These are phyloP conservation scores for Scutellaria minor DNA, from an alignment of 257 asterid species.

Conservation along the genomic window DNA sequence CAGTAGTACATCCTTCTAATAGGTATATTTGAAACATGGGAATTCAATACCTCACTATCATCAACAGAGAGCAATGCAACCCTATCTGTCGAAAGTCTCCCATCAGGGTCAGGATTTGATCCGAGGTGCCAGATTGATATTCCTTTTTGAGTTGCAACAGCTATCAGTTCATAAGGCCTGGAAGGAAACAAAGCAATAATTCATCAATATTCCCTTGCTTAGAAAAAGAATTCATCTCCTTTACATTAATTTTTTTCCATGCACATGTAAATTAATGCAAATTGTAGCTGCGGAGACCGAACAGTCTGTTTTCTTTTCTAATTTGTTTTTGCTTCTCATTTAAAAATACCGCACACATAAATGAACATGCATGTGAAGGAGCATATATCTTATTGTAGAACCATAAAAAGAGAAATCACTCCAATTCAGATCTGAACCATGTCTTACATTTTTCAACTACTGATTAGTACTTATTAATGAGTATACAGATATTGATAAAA, in stretches of 20 bases:
- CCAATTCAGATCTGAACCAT: not conserved
- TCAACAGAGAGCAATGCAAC: slow-evolving; percentile 72
- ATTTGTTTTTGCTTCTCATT: not conserved
- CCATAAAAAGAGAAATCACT: not conserved
- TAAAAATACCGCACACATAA: too few relatives aligned
- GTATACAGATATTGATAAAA: not conserved
- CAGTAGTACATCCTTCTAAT: not conserved
- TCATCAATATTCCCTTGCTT: slow-evolving; percentile 3
- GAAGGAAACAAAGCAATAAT: slow-evolving; percentile 19
- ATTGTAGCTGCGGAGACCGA: not conserved
- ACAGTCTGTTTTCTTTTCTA: not conserved
- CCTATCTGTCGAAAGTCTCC: slow-evolving; percentile 72
- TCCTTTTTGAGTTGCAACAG: slow-evolving; percentile 80
- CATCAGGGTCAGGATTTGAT: slow-evolving; percentile 69
- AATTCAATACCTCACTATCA: slow-evolving; percentile 64
- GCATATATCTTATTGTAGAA: not conserved
- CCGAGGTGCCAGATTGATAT: slow-evolving; percentile 91
- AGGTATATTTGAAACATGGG: slow-evolving; percentile 20
- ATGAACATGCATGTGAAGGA: not conserved
- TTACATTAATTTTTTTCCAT: not conserved
- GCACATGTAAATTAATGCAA: slow-evolving; percentile 11
- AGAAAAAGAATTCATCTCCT: slow-evolving; percentile 8
- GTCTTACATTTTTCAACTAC: not conserved
- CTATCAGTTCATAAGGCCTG: slow-evolving; percentile 94
- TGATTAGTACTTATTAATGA: not conserved